Percentiles rank a stretch among this genome's conserved stretches.
These are phyloP conservation scores for Ophiostoma sp. DNA, from an alignment of 2,329 filamentous ascomycete genomes.

Conservation along the genomic window DNA sequence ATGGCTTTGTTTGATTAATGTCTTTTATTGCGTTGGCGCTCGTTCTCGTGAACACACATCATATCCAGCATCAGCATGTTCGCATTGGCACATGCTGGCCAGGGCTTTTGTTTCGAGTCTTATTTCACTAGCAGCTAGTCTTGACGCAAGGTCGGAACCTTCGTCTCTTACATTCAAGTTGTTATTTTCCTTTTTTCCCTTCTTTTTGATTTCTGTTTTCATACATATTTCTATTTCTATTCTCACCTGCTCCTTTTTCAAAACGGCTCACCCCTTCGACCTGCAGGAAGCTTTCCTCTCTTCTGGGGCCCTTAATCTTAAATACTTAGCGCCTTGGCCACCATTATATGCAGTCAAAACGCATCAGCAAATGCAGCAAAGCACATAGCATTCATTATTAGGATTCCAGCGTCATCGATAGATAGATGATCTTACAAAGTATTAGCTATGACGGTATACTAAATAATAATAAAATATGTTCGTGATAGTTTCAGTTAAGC, in stretches of 20 bases:
- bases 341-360: neutral
- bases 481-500: neutral
- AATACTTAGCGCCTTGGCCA: constrained; percentile 17
- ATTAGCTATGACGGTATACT: no score
- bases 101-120: neutral
- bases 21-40: neutral
- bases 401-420: no score
- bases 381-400: neutral
- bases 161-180: neutral
- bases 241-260: neutral
- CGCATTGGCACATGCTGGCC: neutral
- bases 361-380: neutral
- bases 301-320: constrained; percentile 16
- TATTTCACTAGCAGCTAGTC: neutral
- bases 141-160: neutral
- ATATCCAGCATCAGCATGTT: neutral
- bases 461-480: neutral
- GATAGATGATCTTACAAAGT: no score
- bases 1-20: neutral
- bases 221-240: neutral
- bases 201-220: neutral
- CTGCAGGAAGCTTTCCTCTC: constrained; percentile 17
- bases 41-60: neutral
- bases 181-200: neutral
- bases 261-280: constrained; percentile 16